These are phyloP conservation scores for Cicer arietinum DNA, from an alignment of 306 rosid genomes.

Conservation along the genomic window DNA sequence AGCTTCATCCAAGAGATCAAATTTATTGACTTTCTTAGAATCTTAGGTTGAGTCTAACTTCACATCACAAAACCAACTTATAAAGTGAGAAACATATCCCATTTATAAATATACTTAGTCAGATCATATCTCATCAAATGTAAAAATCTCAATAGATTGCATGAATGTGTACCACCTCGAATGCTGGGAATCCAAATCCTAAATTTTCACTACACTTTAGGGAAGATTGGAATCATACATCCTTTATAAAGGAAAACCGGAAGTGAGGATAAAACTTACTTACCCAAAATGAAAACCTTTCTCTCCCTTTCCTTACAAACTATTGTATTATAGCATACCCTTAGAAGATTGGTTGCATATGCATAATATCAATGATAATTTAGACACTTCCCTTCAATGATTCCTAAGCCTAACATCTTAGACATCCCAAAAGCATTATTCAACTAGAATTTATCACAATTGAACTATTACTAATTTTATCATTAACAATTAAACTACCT, in stretches of 20 bases:
- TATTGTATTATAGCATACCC: neutral
- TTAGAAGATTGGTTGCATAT: neutral
- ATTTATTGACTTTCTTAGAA: no score
- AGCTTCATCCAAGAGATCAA: no score
- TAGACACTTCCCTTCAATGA: neutral
- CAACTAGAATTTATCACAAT: neutral
- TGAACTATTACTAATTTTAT: no score
- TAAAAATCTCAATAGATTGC: no score
- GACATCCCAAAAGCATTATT: neutral
- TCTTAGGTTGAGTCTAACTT: no score
- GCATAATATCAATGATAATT: neutral
- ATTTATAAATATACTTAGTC: no score
- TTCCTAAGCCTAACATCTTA: conserved; percentile 11
- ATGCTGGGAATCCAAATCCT: no score
- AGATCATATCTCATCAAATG: no score
- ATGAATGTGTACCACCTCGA: no score
- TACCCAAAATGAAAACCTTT: neutral
- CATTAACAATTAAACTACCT: neutral
- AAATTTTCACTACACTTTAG: neutral
- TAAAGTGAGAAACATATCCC: no score
- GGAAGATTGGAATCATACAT: neutral
- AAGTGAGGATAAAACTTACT: neutral
- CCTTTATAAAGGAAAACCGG: no score
- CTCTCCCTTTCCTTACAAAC: neutral
- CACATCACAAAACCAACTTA: no score